Conservation (phyloP, 2,329 filamentous ascomycete species). For the Aspergillus sp. region DNA sequence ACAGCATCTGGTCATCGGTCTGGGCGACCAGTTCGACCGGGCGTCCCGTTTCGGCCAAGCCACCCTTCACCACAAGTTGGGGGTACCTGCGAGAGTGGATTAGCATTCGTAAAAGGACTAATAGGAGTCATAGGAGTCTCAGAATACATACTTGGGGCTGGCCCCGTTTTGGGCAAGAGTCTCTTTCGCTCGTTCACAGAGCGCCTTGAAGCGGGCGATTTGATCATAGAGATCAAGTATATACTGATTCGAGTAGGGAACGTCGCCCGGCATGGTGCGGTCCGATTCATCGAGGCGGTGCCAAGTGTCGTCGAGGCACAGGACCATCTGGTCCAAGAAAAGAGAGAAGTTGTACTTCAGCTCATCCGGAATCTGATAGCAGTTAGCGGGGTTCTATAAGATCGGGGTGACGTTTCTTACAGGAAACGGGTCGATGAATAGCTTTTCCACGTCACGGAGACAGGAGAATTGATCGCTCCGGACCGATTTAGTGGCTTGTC, state of each 20-base stretch:
- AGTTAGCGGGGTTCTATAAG: slow-evolving; percentile 64
- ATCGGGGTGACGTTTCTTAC: slow-evolving; percentile 70
- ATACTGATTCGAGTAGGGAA: slow-evolving; percentile 92
- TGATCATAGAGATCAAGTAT: slow-evolving; percentile 96
- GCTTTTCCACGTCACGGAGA: slow-evolving; percentile 92
- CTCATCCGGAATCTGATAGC: too few species aligned
- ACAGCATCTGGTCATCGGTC: slow-evolving; percentile 76
- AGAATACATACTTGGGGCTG: slow-evolving; percentile 52
- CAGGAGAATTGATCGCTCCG: slow-evolving; percentile 82
- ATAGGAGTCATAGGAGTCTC: slow-evolving; percentile 15
- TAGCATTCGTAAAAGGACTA: background rate
- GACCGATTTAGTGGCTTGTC: slow-evolving; percentile 76
- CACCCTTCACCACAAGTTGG: slow-evolving; percentile 76
- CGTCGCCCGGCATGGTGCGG: slow-evolving; percentile 78
- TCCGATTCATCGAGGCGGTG: slow-evolving; percentile 83
- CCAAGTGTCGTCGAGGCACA: slow-evolving; percentile 85
- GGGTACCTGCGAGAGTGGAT: slow-evolving; percentile 47
- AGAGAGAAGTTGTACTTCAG: too few species aligned
- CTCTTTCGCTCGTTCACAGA: slow-evolving; percentile 75
- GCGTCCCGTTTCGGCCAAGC: slow-evolving; percentile 75
- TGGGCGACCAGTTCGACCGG: slow-evolving; percentile 81
- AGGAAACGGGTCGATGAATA: slow-evolving; percentile 82
- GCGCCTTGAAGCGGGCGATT: slow-evolving; percentile 83
- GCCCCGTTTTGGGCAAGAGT: slow-evolving; percentile 41
- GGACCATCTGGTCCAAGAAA: background rate